Percentiles rank a stretch among this genome's conserved stretches.
Evolutionary conservation across 495 filamentous ascomycete genomes (phyloP).

Genomic region (Talaromyces borbonicus): DNA sequence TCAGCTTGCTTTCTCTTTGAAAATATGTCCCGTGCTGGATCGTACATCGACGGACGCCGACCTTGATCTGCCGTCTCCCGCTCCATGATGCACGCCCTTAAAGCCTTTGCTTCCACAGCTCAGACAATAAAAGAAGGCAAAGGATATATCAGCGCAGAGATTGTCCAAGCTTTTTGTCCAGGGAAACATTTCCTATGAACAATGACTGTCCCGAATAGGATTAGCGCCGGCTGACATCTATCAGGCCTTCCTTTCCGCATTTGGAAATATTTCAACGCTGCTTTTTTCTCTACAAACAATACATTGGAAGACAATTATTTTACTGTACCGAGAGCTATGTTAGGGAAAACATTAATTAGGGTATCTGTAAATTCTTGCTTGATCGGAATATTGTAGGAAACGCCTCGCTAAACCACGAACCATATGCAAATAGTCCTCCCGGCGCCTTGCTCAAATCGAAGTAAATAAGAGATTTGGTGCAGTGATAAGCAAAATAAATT

Average conservation of each 20-base stretch:
- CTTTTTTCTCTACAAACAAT: background rate
- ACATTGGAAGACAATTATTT: too few relatives aligned
- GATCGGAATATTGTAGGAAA: too few relatives aligned
- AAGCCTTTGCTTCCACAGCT: constrained; percentile 4
- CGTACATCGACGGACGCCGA: constrained; percentile 25
- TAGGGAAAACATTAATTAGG: background rate
- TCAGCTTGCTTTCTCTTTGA: background rate
- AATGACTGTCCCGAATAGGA: background rate
- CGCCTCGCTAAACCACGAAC: background rate
- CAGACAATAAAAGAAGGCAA: background rate
- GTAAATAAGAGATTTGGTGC: background rate
- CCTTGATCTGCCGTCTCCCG: constrained; percentile 6
- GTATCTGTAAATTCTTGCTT: too few relatives aligned
- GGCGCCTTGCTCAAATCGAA: constrained; percentile 2
- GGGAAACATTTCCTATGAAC: too few relatives aligned
- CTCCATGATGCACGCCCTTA: constrained; percentile 13
- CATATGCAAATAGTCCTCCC: background rate
- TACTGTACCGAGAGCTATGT: too few relatives aligned
- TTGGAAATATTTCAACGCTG: background rate
- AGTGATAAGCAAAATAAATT: background rate
- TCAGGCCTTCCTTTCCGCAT: constrained; percentile 9
- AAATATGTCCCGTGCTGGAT: constrained; percentile 34
- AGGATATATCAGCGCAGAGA: too few relatives aligned
- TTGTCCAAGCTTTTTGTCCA: too few relatives aligned
- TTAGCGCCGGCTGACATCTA: constrained; percentile 19